Base-by-base conservation (phyloP, 495 filamentous ascomycete genomes). In the Xylaria grammica region DNA sequence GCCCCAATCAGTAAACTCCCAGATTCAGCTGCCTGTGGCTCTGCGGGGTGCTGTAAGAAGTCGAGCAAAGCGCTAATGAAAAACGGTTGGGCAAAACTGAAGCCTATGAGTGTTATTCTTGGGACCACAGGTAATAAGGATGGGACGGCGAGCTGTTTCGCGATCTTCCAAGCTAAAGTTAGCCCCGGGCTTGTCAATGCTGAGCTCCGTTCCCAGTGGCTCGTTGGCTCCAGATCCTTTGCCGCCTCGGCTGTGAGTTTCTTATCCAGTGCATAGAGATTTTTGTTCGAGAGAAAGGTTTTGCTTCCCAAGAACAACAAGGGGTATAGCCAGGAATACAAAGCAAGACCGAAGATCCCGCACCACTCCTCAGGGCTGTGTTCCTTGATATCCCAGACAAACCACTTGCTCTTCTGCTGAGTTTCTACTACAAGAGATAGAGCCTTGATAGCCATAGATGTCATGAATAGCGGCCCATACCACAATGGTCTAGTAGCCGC, bases 11-110 rank as follows among this genome's bases (percentile, higher is more conserved):
- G 67, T n/a, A n/a, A n/a, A n/a, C n/a, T n/a, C 0, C 77, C 77
- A 51, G 76, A 79, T 0, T 71, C 76, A 38, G 81, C 67, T 59
- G 89, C 85, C 24, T 62, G 66, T 5, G 66, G 42, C 24, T 74
- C 79, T 0, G 72, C 74, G 4, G 82, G 77, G 55, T 81, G 68
- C 8, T 77, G 60, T 4, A 84, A 81, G 50, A 84, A 74, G 0
- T 65, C 69, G 5, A 89, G 69, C 0, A 85, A 79, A 11, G 80
- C 74, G 29, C 86, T 75, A 22, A 90, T 81, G 13, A 92, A 79
- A 53, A 91, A 82, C 0, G 89, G 89, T 65, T 91, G 89, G 58
- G 82, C 83, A 50, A 89, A 85, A 20, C 79, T 85, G 65, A 92
- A 87, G 13, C 62, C 75, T 4, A 65, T 63, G 45, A 75, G 57